These are phyloP conservation scores for Eruca vesicaria DNA, from an alignment of 441 rosid genomes.

Conservation along the genomic window DNA sequence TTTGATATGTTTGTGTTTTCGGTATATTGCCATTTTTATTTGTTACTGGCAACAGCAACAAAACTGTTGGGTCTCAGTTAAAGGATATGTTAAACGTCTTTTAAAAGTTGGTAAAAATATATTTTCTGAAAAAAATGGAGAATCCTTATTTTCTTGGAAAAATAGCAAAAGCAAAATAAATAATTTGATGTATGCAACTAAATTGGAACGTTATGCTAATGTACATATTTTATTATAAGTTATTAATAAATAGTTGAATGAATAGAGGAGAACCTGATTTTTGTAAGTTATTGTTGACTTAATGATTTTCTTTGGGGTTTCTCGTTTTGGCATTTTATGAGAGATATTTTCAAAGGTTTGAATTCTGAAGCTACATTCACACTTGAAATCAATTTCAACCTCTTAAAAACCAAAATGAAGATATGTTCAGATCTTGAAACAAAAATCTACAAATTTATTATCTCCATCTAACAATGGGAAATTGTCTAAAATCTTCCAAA, in stretches of 20 bases:
- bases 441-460: neutral
- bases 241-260: neutral
- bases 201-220: neutral
- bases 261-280: neutral
- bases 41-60: neutral
- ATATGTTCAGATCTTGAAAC: neutral
- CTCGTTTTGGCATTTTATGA: neutral
- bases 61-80: neutral
- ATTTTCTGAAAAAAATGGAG: neutral
- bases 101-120: neutral
- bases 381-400: constrained; percentile 6
- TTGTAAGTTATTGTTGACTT: neutral
- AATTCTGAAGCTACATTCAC: constrained; percentile 9
- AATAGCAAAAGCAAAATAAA: neutral
- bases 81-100: neutral
- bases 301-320: too few species aligned
- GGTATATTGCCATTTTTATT: neutral
- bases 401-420: neutral
- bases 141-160: neutral
- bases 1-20: constrained; percentile 21
- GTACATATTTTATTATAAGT: neutral
- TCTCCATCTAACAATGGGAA: constrained; percentile 16
- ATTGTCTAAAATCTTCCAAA: constrained; percentile 4
- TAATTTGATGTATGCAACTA: neutral
- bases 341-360: constrained; percentile 9